phyloP scores from a whole-genome alignment of 2,329 filamentous ascomycete genomes.

The Cephalotrichum gorgonifer region DNA sequence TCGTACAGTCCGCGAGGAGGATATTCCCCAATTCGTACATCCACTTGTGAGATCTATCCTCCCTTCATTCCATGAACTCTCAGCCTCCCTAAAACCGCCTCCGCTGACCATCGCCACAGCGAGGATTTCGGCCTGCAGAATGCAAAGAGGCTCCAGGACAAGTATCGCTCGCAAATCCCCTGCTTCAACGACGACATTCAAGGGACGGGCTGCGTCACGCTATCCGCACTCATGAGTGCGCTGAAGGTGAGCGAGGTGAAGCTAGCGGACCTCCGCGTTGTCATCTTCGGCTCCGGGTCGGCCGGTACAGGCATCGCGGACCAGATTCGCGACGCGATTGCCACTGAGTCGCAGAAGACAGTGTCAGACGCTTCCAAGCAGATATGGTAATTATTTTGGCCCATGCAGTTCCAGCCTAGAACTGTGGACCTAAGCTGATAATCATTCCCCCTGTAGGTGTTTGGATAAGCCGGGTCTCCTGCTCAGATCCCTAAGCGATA shows the following conservation, averaged over 20 bases:
- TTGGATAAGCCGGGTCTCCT: slow-evolving; percentile 75
- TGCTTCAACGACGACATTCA: slow-evolving; percentile 93
- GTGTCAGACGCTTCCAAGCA: slow-evolving; percentile 68
- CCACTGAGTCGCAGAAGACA: slow-evolving; percentile 51
- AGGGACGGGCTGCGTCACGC: slow-evolving; percentile 77
- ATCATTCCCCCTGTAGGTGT: slow-evolving; percentile 38
- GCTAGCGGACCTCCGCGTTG: slow-evolving; percentile 57
- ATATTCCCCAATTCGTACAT: slow-evolving; percentile 73
- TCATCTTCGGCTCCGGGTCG: slow-evolving; percentile 72
- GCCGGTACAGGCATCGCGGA: slow-evolving; percentile 82
- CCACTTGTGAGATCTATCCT: slow-evolving; percentile 68
- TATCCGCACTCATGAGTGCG: slow-evolving; percentile 71
- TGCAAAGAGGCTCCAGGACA: slow-evolving; percentile 61
- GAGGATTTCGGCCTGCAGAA: slow-evolving; percentile 21
- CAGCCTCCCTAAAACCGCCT: background rate
- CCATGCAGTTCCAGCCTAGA: background rate
- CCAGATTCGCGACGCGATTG: slow-evolving; percentile 71
- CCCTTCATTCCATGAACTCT: background rate
- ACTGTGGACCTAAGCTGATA: background rate
- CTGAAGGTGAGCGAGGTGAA: slow-evolving; percentile 58
- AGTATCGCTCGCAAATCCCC: slow-evolving; percentile 60
- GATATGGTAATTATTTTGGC: slow-evolving; percentile 52
- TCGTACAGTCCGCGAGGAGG: slow-evolving; percentile 57
- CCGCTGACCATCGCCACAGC: background rate
- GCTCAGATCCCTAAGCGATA: background rate